Evolutionary conservation across 169 alveolate species (phyloP), one percentile per base, ranked within the genome.

Genomic region (Plasmodium gonderi): DNA sequence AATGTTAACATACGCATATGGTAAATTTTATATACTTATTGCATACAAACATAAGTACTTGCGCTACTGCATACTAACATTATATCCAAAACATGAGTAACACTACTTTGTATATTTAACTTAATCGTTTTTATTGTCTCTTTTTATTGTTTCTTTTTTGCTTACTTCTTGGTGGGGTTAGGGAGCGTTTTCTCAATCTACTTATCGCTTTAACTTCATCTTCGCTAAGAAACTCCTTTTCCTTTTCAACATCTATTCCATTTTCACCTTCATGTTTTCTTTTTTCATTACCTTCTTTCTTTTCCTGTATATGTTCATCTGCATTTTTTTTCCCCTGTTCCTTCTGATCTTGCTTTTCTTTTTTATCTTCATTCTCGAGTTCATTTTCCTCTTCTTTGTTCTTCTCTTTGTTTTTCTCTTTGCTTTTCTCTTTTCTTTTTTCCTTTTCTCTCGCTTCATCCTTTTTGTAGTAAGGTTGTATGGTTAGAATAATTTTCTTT

Each of bases 161-260:
- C 67, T 3, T 85, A 85, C 92, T 51, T 82, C 67, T 47, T 68
- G 92, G 92, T 2, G 82, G 82, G 54, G 83, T 82, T 75, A 54
- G 44, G 26, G 92, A 82, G 33, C 80, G 80, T n/a, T 45, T 82
- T 72, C 80, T 68, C 40, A 82, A n/a, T 29, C 54, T 82, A 14
- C 72, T 82, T 26, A 47, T n/a, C 47, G n/a, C 5, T 38, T 69
- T 42, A 29, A 11, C 60, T 82, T 82, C 82, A 23, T 82, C 78
- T 2, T 82, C 83, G 44, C 33, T 45, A 20, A 14, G 40, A 17
- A 2, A 14, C 17, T 49, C 75, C 26, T 54, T 54, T 17, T 75
- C 74, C 4, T 14, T 60, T 23, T 60, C 65, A 17, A 8, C 60
- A 7, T 78, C 51, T 6, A n/a, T 45, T 42, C 60, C 64, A 3